These are phyloP conservation scores for Pythium rhizo-oryzae DNA, from an alignment of 352 stramenopile species.

Conservation along the genomic window DNA sequence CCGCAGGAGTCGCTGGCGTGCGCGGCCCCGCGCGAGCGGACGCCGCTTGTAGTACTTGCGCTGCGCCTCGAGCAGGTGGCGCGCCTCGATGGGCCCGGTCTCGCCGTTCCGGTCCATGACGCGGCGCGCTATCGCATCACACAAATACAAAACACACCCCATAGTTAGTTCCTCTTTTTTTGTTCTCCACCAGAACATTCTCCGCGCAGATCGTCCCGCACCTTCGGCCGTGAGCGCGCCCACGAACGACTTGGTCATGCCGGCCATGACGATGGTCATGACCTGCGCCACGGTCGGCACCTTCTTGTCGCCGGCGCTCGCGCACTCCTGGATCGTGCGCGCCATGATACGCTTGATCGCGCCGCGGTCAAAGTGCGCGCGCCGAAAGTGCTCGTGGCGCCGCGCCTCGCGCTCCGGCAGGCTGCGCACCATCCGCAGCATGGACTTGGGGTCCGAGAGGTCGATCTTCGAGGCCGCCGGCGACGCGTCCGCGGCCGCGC, in stretches of 20 bases:
- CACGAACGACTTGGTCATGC: conserved; percentile 87
- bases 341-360: conserved; percentile 86
- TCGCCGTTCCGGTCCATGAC: conserved; percentile 85
- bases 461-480: conserved; percentile 37
- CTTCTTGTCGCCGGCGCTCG: conserved; percentile 45
- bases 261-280: conserved; percentile 88
- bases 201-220: conserved; percentile 27
- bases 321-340: conserved; percentile 73
- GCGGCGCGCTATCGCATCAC: conserved; percentile 45
- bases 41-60: conserved; percentile 86
- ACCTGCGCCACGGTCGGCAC: conserved; percentile 73
- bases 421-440: conserved; percentile 75
- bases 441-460: conserved; percentile 61
- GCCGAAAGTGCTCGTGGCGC: conserved; percentile 82
- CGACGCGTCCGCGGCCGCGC: background rate
- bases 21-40: conserved; percentile 61
- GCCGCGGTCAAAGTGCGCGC: conserved; percentile 84
- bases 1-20: conserved; percentile 55
- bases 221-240: conserved; percentile 80
- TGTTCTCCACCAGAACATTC: too few species aligned
- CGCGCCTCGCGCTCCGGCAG: conserved; percentile 64
- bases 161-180: background rate
- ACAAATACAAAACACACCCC: conserved; percentile 3
- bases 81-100: conserved; percentile 72
- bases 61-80: conserved; percentile 75